These are phyloP conservation scores for Puccinia triticina DNA, from an alignment of 1,284 basidiomycete genomes.

Conservation along the genomic window DNA sequence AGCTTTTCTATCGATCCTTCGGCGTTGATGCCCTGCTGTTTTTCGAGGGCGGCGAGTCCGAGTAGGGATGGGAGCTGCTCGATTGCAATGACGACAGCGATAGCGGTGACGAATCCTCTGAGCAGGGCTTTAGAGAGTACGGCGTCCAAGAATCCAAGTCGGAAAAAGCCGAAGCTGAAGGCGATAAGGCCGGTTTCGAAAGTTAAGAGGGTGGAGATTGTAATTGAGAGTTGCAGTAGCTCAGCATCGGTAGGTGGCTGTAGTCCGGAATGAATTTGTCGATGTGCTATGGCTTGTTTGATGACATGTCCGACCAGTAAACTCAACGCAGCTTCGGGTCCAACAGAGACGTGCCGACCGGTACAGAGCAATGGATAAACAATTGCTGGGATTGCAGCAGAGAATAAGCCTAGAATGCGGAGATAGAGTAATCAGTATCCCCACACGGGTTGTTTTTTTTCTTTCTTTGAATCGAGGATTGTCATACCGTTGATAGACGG, in stretches of 20 bases:
- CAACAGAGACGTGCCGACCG: conserved; percentile 69
- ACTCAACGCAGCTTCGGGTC: conserved; percentile 84
- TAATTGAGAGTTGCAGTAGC: conserved; percentile 61
- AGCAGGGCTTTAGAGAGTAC: conserved; percentile 71
- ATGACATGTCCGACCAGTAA: conserved; percentile 86
- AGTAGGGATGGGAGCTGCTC: conserved; percentile 68
- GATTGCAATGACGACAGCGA: conserved; percentile 64
- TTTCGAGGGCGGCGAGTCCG: conserved; percentile 69
- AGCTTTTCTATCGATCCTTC: conserved; percentile 75
- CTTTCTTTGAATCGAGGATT: conserved; percentile 62
- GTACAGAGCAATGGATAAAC: conserved; percentile 84
- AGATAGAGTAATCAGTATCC: conserved; percentile 58
- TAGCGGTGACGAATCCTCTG: conserved; percentile 81
- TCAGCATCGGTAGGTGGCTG: conserved; percentile 67
- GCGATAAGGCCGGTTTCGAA: conserved; percentile 87
- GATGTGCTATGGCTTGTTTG: conserved; percentile 68
- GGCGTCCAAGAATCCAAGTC: conserved; percentile 90
- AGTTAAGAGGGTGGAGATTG: conserved; percentile 73
- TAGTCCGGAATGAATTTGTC: conserved; percentile 66
- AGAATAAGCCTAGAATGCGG: conserved; percentile 71
- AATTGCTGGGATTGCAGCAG: conserved; percentile 65
- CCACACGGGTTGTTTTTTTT: conserved; percentile 61
- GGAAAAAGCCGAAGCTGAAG: conserved; percentile 80
- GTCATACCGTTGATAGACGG: conserved; percentile 55
- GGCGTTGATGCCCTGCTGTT: conserved; percentile 64